Evolutionary conservation across 495 filamentous ascomycete species (phyloP), one percentile per base, ranked within the genome.

Genomic region (Penicillium salamii): DNA sequence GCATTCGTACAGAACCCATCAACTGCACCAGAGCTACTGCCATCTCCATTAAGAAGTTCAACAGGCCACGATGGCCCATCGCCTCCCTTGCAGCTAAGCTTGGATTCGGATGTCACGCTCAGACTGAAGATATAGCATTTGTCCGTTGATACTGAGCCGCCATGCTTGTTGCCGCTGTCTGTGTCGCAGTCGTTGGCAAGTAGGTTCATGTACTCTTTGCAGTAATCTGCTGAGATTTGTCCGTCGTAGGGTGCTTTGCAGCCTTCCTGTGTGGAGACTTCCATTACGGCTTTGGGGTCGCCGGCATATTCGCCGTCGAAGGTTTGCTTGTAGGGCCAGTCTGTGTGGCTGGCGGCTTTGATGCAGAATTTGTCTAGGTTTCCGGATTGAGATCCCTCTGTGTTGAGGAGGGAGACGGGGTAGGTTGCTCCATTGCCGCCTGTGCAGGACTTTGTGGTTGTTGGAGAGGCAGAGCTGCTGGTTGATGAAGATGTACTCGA

Each of bases 361-460:
- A 42, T 42, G 38, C 38, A 42, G 38, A 42, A 42, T 23, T 42
- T 42, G 38, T 42, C 38, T 26, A 42, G 38, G 38, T 42, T 24
- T 24, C 38, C 38, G 2, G 38, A 42, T 42, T 21, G 18, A 11
- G 38, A 42, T 9, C 38, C 38, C 3, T 42, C 38, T 4, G 38
- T 42, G 19, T 42, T 42, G 6, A 42, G 38, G n/a, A 42, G 19
- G 11, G 38, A 42, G 1, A 42, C 38, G 8, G 38, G 38, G 20
- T 42, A 42, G 7, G 38, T 42, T 7, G 13, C 20, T 12, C 38
- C 38, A 3, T 14, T 42, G 18, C 38, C 38, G 18, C 38, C 38
- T 1, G 38, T 42, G 38, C 38, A 42, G 20, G 38, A 26, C 20
- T 42, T 42, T 13, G 21, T 29, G 13, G 38, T 14, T 42, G 38